These are phyloP conservation scores for Erucastrum elatum DNA, from an alignment of 345 rosid species.

Conservation along the genomic window DNA sequence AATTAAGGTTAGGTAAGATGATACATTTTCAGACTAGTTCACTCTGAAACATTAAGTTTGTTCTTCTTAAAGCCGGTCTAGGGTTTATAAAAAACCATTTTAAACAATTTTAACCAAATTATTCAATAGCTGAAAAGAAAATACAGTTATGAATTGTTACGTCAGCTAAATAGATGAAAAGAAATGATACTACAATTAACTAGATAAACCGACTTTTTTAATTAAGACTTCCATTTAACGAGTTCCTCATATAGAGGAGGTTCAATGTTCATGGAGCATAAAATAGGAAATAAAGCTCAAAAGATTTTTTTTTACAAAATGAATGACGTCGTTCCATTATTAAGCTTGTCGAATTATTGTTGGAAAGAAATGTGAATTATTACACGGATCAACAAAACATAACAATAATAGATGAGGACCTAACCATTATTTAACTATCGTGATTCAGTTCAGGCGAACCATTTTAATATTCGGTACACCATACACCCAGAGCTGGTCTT, in stretches of 20 bases:
- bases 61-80: too few relatives aligned
- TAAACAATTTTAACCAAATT: neutral
- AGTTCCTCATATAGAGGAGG: neutral
- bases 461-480: neutral
- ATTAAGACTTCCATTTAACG: neutral
- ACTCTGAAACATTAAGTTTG: too few relatives aligned
- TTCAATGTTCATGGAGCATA: neutral
- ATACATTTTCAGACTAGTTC: too few relatives aligned
- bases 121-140: neutral
- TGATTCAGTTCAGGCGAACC: neutral
- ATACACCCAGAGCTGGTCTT: neutral
- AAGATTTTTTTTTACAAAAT: neutral
- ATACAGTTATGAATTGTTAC: neutral
- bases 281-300: neutral
- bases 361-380: neutral
- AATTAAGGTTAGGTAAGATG: too few relatives aligned
- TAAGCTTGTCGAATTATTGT: conserved; percentile 18
- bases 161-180: neutral
- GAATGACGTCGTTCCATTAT: neutral
- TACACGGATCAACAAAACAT: neutral
- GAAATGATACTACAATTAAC: neutral
- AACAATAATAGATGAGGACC: neutral
- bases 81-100: too few relatives aligned
- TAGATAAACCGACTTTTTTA: neutral
- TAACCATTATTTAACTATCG: neutral